Percentiles rank a stretch among this genome's conserved stretches.
Evolutionary conservation across 2,329 filamentous ascomycete species (phyloP).

Genomic region (Monosporascus sp.): DNA sequence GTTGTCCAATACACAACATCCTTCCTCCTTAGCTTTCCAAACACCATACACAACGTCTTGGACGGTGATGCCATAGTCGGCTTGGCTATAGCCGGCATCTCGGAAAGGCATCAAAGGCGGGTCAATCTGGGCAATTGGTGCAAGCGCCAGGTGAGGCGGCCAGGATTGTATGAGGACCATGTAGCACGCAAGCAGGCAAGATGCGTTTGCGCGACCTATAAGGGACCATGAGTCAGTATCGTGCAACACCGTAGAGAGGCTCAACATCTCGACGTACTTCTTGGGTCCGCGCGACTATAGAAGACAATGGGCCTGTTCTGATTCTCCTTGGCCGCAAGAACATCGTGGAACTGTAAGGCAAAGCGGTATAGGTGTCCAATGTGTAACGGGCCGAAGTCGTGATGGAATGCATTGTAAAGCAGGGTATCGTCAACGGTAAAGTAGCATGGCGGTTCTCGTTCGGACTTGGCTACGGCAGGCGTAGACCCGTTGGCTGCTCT

Average conservation of each 20-base stretch:
- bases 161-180: slow-evolving; percentile 98
- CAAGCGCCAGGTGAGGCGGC: slow-evolving; percentile 92
- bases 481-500: slow-evolving; percentile 57
- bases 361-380: slow-evolving; percentile 97
- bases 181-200: slow-evolving; percentile 92
- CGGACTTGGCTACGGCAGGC: slow-evolving; percentile 37
- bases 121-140: slow-evolving; percentile 93
- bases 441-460: slow-evolving; percentile 70
- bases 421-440: slow-evolving; percentile 92
- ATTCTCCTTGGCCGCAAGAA: slow-evolving; percentile 86
- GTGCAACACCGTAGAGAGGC: not conserved
- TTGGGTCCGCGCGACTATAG: slow-evolving; percentile 87
- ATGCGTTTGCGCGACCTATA: slow-evolving; percentile 81
- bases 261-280: slow-evolving; percentile 57
- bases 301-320: slow-evolving; percentile 89
- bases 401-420: slow-evolving; percentile 96
- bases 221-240: slow-evolving; percentile 17
- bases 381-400: slow-evolving; percentile 95
- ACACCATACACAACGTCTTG: slow-evolving; percentile 98
- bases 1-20: slow-evolving; percentile 83
- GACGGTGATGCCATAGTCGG: slow-evolving; percentile 91
- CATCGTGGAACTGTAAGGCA: slow-evolving; percentile 91
- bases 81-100: slow-evolving; percentile 96
- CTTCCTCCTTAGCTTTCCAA: slow-evolving; percentile 97
- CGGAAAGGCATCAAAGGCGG: slow-evolving; percentile 98